Base-by-base conservation (phyloP, 2,329 filamentous ascomycete species). In the Alternaria metachromatica region DNA sequence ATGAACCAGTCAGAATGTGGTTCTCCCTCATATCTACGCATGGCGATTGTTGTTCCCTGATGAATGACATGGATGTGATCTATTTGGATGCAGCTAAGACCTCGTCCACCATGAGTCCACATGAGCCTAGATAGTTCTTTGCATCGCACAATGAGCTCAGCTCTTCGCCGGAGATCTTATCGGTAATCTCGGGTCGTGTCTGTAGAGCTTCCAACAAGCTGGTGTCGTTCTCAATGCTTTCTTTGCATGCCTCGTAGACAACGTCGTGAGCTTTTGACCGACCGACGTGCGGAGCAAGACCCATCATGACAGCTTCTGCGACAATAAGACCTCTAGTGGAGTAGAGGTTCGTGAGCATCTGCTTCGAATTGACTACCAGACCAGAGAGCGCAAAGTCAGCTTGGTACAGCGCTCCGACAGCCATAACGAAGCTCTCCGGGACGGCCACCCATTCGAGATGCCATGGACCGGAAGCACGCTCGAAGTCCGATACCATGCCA, bases 271-370 rank as follows among this genome's bases (percentile, higher is more conserved):
- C 86, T 18, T 82, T 79, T 62, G 86, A 84, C 13, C 86, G 79
- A 9, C 86, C 86, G 44, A 86, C 76, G 73, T 83, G 77, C 15
- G 82, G 80, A n/a, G 85, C 87, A 54, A 88, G 78, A 2, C 81
- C 83, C 87, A 88, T 88, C 86, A 88, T 88, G n/a, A 88, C 84
- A 3, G 86, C 85, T 76, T 88, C 87, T 0, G 82, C 86, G 12
- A 87, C 86, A 66, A 88, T 88, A 20, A 88, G 73, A 0, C 86
- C 86, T 45, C 78, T 78, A 0, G 85, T 87, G 1, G 83, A 86
- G 49, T 82, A 78, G 1, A 88, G 77, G 64, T 88, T 88, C 0
- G 75, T 71, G 57, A 82, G 68, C 85, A 88, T 87, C 13, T 81
- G 76, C 54, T 82, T 79, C 0, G 76, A 76, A 63, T 87, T 82